Conservation (phyloP, 2,329 filamentous ascomycete species). For the Phialophora macrospora region DNA sequence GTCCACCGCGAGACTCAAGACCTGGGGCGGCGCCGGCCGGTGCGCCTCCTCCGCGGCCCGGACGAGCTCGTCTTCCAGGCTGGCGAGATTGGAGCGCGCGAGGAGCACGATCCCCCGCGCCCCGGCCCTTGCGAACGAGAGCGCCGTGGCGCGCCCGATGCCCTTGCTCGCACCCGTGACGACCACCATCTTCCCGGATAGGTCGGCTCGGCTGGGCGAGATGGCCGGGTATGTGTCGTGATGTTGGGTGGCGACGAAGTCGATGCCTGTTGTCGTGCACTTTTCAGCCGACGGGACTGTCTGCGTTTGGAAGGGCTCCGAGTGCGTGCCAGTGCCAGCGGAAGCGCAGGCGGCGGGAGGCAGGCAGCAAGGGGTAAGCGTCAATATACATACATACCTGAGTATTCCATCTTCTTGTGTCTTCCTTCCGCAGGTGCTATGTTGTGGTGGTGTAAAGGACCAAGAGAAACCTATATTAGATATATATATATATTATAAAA, state of each 20-base stretch:
- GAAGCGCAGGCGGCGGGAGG: too few species aligned
- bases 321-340: too few species aligned
- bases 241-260: slow-evolving; percentile 39
- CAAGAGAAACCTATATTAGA: too few species aligned
- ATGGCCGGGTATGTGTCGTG: slow-evolving; percentile 49
- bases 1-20: slow-evolving; percentile 6
- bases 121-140: slow-evolving; percentile 62
- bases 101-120: slow-evolving; percentile 58
- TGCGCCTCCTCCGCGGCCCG: neutral
- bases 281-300: too few species aligned
- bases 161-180: slow-evolving; percentile 63
- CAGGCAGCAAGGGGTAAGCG: too few species aligned
- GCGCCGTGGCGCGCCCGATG: slow-evolving; percentile 59
- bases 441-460: too few species aligned
- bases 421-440: too few species aligned
- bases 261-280: neutral
- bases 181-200: slow-evolving; percentile 49
- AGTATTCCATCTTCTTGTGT: too few species aligned
- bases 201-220: slow-evolving; percentile 42
- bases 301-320: too few species aligned
- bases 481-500: too few species aligned
- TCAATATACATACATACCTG: too few species aligned
- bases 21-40: neutral
- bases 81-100: slow-evolving; percentile 38
- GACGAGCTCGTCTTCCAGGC: slow-evolving; percentile 45